phyloP scores from a whole-genome alignment of 257 asterid species.

The Thymus quinquecostatus region DNA sequence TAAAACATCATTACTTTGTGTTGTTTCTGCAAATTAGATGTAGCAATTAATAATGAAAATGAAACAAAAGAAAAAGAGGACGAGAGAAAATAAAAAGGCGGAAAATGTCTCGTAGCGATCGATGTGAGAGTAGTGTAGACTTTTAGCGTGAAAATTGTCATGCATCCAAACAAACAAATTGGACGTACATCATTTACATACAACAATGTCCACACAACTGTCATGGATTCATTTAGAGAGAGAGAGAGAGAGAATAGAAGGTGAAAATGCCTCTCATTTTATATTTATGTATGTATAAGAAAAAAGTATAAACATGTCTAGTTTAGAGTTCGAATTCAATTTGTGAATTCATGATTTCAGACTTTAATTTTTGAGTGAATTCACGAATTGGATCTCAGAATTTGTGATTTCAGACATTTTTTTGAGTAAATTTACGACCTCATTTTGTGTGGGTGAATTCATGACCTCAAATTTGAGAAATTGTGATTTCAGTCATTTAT shows the following conservation, averaged over 20 bases:
- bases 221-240: not conserved
- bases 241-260: not conserved
- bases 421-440: no score
- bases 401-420: no score
- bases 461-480: no score
- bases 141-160: conserved; percentile 15
- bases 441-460: no score
- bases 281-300: no score
- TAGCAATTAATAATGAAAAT: not conserved
- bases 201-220: conserved; percentile 25
- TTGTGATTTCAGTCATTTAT: no score
- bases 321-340: no score
- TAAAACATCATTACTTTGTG: not conserved
- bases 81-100: conserved; percentile 24
- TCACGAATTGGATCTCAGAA: no score
- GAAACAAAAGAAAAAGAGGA: not conserved
- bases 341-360: no score
- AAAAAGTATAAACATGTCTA: no score
- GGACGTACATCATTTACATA: not conserved
- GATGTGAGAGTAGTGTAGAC: conserved; percentile 20
- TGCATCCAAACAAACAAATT: conserved; percentile 7
- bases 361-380: no score
- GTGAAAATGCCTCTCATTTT: not conserved
- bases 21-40: not conserved
- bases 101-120: conserved; percentile 30